Base-by-base conservation (phyloP, 306 rosid genomes). In the Echinosophora koreensis region DNA sequence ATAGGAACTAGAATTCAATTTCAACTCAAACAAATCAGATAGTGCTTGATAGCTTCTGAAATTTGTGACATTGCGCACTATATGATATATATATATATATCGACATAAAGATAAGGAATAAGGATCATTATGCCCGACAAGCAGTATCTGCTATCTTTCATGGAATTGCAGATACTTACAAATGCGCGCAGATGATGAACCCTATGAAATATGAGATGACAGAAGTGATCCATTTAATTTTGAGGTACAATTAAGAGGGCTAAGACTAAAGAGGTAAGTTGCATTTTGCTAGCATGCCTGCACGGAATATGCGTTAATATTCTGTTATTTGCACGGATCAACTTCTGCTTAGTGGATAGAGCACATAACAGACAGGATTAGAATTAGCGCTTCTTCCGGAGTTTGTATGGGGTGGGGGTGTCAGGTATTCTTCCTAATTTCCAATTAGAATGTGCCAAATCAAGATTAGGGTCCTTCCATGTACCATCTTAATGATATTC, bases 91-190 rank as follows among this genome's bases (percentile, higher is more conserved):
- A 8, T 47, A 46, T 6, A n/a, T 55, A 6, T 44, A 11, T 44
- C 14, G 2, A 54, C 4, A 10, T 28, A 28, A 9, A 9, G 64
- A 16, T 6, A 22, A 57, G 49, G 47, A 72, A n/a, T n/a, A n/a
- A n/a, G n/a, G 0, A 22, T 13, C 34, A 54, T 28, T 63, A 17
- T 71, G 50, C 64, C 69, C 74, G 61, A 73, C 74, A 80, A 32
- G 74, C 16, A 71, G 42, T 11, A 62, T 42, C 10, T 41, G 32
- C 10, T 42, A 52, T 30, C 44, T 50, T 14, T 42, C 15, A 18
- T 70, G 38, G 66, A 17, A 51, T 22, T 22, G 73, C 73, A 79
- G 8, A 41, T 2, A 6, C 1, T 39, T 6, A 39, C 5, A 72
- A 71, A 46, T 52, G 78, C 13, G 49, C 14, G 14, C 15, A 9